A percentile compares a stretch with the other conserved stretches of the same genome.
These are phyloP conservation scores for Oehlia diaphana DNA, from an alignment of 192 early-diverging fungal species.

Conservation along the genomic window DNA sequence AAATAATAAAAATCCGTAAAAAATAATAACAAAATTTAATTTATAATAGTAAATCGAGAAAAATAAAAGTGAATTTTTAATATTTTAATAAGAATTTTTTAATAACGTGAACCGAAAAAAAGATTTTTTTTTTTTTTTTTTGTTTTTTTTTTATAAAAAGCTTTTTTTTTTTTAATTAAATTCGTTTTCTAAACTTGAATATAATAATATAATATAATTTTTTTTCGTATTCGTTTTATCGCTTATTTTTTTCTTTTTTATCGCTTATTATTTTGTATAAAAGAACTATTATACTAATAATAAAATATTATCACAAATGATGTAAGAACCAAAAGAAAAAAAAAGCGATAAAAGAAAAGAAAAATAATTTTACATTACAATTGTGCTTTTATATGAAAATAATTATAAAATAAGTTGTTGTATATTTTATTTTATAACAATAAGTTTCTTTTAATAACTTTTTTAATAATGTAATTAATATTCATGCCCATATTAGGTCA, in stretches of 20 bases:
- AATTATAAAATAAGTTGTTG: background rate
- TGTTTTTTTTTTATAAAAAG: background rate
- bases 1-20: too few relatives aligned
- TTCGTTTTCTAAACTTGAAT: background rate
- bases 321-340: background rate
- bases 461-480: too few relatives aligned
- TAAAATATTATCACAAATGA: background rate
- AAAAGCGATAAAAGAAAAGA: background rate
- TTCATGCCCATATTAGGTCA: background rate
- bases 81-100: too few relatives aligned
- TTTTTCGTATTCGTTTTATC: background rate
- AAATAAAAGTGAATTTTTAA: background rate
- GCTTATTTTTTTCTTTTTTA: background rate
- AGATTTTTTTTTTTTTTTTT: background rate
- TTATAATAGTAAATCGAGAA: background rate
- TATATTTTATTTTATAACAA: too few relatives aligned
- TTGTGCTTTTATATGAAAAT: background rate
- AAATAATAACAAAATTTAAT: background rate
- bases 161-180: background rate
- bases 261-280: background rate
- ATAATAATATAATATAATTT: too few relatives aligned
- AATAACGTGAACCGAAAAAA: background rate
- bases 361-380: background rate
- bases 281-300: background rate
- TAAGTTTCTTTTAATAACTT: too few relatives aligned